Percentiles rank a stretch among this genome's conserved stretches.
These are phyloP conservation scores for Paratinospora sagittata DNA, from an alignment of 164 flowering plant genomes.

Conservation along the genomic window DNA sequence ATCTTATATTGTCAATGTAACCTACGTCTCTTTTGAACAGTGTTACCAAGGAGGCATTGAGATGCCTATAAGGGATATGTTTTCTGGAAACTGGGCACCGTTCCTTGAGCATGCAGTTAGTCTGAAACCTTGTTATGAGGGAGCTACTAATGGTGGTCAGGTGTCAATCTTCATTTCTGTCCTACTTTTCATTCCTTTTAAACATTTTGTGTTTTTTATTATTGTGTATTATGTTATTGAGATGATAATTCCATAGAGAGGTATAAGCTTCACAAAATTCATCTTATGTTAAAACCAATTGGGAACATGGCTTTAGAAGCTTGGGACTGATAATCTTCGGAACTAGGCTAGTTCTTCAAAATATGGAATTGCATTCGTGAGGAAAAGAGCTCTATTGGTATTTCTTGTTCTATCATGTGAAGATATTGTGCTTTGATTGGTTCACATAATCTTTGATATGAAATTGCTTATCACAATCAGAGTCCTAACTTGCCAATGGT, in stretches of 20 bases:
- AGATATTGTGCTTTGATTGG: too few species aligned
- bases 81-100: conserved; percentile 86
- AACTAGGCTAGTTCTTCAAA: too few species aligned
- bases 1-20: background rate
- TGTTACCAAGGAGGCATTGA: conserved; percentile 88
- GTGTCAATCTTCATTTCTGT: conserved; percentile 26
- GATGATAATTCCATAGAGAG: too few species aligned
- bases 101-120: conserved; percentile 86
- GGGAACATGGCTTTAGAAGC: too few species aligned
- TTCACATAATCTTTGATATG: too few species aligned
- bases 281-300: too few species aligned
- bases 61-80: conserved; percentile 93
- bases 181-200: background rate
- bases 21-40: conserved; percentile 28
- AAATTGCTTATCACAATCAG: too few species aligned
- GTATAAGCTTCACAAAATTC: too few species aligned
- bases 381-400: background rate
- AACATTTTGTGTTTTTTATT: background rate
- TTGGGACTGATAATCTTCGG: too few species aligned
- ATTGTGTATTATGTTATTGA: too few species aligned
- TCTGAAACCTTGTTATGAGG: conserved; percentile 86
- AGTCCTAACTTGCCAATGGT: too few species aligned
- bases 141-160: conserved; percentile 93
- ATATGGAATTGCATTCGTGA: too few species aligned
- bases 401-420: background rate